Conservation (phyloP, 257 asterid species). For the Cinchona pubescens region DNA sequence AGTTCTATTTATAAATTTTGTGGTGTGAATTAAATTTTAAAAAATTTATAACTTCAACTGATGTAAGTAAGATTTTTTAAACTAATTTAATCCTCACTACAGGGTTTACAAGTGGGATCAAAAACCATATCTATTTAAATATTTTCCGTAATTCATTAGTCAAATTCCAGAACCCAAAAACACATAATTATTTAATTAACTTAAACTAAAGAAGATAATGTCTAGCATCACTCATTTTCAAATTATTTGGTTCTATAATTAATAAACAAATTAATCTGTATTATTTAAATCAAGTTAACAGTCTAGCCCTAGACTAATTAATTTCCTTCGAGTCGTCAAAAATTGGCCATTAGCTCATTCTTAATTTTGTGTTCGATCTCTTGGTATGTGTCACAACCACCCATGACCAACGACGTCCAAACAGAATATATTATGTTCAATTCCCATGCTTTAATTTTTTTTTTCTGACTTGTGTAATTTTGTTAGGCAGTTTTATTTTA, state of each 20-base stretch:
- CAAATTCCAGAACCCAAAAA: slow-evolving; percentile 25
- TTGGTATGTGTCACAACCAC: neutral
- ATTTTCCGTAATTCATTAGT: neutral
- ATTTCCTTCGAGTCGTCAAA: neutral
- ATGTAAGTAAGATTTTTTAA: too few species aligned
- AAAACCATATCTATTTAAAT: too few species aligned
- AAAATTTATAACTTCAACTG: too few species aligned
- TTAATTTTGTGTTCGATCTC: neutral
- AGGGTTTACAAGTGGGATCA: too few species aligned
- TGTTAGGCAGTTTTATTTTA: neutral
- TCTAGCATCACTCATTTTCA: slow-evolving; percentile 8
- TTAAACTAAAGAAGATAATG: neutral
- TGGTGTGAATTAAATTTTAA: too few species aligned
- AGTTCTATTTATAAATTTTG: too few species aligned
- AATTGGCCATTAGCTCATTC: neutral
- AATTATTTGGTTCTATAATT: slow-evolving; percentile 1
- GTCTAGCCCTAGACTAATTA: neutral
- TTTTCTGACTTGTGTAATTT: too few species aligned
- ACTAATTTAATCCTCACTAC: too few species aligned
- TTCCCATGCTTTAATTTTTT: neutral
- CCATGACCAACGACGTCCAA: slow-evolving; percentile 5
- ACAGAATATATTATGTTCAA: neutral
- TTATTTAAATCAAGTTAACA: neutral
- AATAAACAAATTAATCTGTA: neutral
- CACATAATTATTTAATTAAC: slow-evolving; percentile 7